Evolutionary conservation across 176 grass and related monocot species (phyloP), one percentile per base, ranked within the genome.

Genomic region (Chrysopogon serrulatus): DNA sequence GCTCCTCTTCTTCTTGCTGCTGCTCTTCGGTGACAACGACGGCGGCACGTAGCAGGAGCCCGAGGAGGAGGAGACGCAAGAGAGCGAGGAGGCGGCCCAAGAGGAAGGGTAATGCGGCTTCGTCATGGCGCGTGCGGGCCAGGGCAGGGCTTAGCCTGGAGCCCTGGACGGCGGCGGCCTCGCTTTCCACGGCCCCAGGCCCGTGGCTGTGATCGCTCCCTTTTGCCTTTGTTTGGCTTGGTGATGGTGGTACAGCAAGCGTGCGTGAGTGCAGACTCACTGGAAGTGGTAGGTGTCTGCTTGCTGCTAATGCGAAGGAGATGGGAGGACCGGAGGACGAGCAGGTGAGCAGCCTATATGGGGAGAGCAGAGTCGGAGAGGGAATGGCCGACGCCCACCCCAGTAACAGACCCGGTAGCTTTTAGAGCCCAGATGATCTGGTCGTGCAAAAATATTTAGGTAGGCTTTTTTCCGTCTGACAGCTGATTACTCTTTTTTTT

Each of bases 31-130:
- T 45, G 28, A 18, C 36, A 39, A 57, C 69, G 42, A 19, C 70
- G 82, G 37, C 77, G 86, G 76, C 33, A 28, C 84, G 86, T 84
- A 74, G 76, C 62, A 47, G 37, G 74, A 91, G 56, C 59, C 72
- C 17, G 44, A 24, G n/a, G 78, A 39, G 27, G 91, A 74, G 63
- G 45, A 81, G 17, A 23, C 65, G 4, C 47, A 40, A 47, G 79
- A 80, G 63, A 68, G 65, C 12, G 63, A 34, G 12, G 77, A 16
- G 49, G 32, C 59, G 5, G 30, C 79, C 19, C 72, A 74, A 10
- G 64, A 71, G 24, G 77, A 37, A 71, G 79, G 68, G 74, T 84
- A 86, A 21, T 62, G 70, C 65, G 35, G 74, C 74, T 36, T 85
- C 73, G 10, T 11, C 88, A 90, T 68, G 31, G 74, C 36, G 54